phyloP scores from a whole-genome alignment of 2,329 filamentous ascomycete genomes.

The Diplocarpon rosae region DNA sequence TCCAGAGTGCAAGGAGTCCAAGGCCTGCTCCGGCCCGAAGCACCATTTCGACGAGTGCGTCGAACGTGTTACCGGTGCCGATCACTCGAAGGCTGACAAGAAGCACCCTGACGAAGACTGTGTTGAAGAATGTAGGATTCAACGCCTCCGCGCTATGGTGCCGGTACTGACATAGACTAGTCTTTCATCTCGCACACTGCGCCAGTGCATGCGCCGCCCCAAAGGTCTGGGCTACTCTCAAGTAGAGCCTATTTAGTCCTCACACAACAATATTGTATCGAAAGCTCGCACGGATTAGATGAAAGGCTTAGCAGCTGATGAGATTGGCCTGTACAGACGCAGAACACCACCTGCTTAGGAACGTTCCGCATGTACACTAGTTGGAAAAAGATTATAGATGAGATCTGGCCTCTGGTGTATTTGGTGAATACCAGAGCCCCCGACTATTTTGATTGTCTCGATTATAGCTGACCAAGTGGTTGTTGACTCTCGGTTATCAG shows the following conservation, averaged over 20 bases:
- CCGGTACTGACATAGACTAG: slow-evolving; percentile 35
- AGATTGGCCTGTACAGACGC: slow-evolving; percentile 22
- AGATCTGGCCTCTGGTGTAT: neutral
- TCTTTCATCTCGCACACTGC: slow-evolving; percentile 98
- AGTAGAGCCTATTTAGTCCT: slow-evolving; percentile 45
- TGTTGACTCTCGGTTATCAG: no score
- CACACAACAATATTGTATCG: slow-evolving; percentile 8
- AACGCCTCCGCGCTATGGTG: neutral
- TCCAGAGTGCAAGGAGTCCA: slow-evolving; percentile 80
- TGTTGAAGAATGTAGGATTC: slow-evolving; percentile 89
- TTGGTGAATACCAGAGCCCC: neutral
- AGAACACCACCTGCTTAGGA: slow-evolving; percentile 17
- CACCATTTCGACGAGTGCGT: slow-evolving; percentile 98
- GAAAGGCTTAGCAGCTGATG: slow-evolving; percentile 5
- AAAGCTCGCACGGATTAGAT: slow-evolving; percentile 13
- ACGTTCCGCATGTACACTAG: slow-evolving; percentile 25
- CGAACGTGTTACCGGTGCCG: slow-evolving; percentile 66
- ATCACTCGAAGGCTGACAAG: slow-evolving; percentile 54
- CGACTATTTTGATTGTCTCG: no score
- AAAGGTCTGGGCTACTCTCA: slow-evolving; percentile 87
- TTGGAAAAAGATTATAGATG: slow-evolving; percentile 20
- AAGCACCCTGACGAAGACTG: slow-evolving; percentile 82
- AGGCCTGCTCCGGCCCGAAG: slow-evolving; percentile 77
- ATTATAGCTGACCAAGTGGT: no score
- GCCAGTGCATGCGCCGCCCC: slow-evolving; percentile 85